phyloP scores from a whole-genome alignment of 2,329 filamentous ascomycete species.

The Rugonectria rugulosa region DNA sequence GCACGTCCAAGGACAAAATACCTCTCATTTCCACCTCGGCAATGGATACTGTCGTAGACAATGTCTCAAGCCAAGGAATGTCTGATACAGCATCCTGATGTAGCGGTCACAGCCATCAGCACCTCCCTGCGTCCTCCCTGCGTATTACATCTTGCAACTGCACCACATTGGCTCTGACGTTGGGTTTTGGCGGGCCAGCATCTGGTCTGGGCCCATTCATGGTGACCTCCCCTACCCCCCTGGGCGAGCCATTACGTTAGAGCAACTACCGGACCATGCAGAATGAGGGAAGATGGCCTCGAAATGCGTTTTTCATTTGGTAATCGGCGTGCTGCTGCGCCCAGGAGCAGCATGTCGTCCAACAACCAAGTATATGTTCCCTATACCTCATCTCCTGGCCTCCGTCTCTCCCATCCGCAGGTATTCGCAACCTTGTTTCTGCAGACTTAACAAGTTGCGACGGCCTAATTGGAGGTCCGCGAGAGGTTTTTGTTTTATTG shows the following conservation, averaged over 20 bases:
- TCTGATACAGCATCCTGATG: neutral
- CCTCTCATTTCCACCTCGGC: neutral
- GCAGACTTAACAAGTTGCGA: conserved; percentile 9
- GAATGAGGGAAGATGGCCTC: conserved; percentile 39
- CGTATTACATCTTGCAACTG: neutral
- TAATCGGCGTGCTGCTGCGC: conserved; percentile 40
- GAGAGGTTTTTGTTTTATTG: conserved; percentile 19
- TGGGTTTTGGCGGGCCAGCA: conserved; percentile 3
- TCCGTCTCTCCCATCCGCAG: neutral
- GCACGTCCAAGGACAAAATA: neutral
- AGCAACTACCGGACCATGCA: conserved; percentile 42
- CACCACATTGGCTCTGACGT: neutral
- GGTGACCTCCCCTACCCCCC: conserved; percentile 17
- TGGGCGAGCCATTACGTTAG: conserved; percentile 41
- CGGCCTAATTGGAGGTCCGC: conserved; percentile 19
- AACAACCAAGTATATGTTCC: conserved; percentile 19
- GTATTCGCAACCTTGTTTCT: conserved; percentile 8
- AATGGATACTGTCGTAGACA: neutral
- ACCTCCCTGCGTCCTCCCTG: neutral
- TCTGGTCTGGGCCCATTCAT: conserved; percentile 14
- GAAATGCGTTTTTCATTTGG: conserved; percentile 39
- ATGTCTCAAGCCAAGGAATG: neutral
- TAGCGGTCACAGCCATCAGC: neutral
- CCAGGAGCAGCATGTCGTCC: conserved; percentile 16
- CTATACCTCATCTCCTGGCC: conserved; percentile 9